phyloP scores from a whole-genome alignment of 352 stramenopile species.

The Phytopythium boreale region DNA sequence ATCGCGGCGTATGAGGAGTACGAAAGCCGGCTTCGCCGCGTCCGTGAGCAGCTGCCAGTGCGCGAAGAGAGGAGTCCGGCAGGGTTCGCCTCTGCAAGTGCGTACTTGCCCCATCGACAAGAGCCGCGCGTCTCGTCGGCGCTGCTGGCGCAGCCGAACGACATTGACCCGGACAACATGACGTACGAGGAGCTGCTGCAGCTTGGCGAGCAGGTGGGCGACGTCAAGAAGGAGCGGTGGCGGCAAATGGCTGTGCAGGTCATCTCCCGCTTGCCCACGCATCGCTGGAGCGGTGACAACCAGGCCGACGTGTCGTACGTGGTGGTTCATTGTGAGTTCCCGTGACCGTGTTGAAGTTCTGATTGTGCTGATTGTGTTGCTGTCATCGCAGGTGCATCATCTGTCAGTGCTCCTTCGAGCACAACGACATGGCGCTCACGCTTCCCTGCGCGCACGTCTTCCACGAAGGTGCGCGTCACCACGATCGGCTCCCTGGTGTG shows the following conservation, averaged over 20 bases:
- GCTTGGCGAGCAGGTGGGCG: slow-evolving; percentile 63
- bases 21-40: slow-evolving; percentile 29
- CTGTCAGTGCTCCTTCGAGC: slow-evolving; percentile 63
- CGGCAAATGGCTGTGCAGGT: slow-evolving; percentile 56
- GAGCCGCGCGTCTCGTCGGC: slow-evolving; percentile 4
- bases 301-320: slow-evolving; percentile 60
- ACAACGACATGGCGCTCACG: slow-evolving; percentile 56
- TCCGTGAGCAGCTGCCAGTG: slow-evolving; percentile 8
- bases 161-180: slow-evolving; percentile 78
- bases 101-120: not conserved
- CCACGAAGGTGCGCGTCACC: slow-evolving; percentile 44
- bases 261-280: slow-evolving; percentile 57
- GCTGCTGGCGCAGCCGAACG: slow-evolving; percentile 13
- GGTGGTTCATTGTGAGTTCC: not conserved
- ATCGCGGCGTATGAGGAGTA: slow-evolving; percentile 70
- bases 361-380: not conserved
- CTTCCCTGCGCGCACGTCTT: slow-evolving; percentile 76
- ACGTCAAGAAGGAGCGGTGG: slow-evolving; percentile 79
- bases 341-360: slow-evolving; percentile 2
- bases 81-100: not conserved
- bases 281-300: slow-evolving; percentile 43
- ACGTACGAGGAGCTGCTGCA: slow-evolving; percentile 75
- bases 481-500: too few species aligned
- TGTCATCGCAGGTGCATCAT: slow-evolving; percentile 50
- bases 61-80: slow-evolving; percentile 5